phyloP scores from a whole-genome alignment of 208 protist genomes.

The Trypanosoma congolense region DNA sequence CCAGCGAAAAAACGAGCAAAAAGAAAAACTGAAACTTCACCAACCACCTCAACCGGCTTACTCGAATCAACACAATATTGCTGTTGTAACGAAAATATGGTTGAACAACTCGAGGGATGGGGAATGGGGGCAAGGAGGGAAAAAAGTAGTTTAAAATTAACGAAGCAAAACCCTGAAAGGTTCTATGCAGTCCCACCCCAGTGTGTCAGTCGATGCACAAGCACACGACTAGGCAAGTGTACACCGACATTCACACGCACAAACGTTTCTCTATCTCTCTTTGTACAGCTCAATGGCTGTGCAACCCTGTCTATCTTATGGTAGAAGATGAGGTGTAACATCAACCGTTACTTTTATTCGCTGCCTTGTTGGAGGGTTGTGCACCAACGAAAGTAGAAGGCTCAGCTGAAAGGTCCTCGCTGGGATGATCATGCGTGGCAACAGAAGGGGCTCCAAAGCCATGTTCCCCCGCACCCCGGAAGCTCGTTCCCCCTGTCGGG shows the following conservation, averaged over 20 bases:
- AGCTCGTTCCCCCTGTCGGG: background rate
- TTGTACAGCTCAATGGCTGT: too few relatives aligned
- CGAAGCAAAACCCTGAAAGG: background rate
- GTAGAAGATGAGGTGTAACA: too few relatives aligned
- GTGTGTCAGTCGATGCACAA: too few relatives aligned
- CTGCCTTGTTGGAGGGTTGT: background rate
- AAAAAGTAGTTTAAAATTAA: background rate
- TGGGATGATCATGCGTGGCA: background rate
- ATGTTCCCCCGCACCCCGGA: too few relatives aligned
- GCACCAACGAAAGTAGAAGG: constrained; percentile 34
- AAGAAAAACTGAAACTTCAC: constrained; percentile 19
- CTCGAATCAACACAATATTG: too few relatives aligned
- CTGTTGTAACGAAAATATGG: background rate
- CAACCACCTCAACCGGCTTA: background rate
- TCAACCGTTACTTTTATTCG: background rate
- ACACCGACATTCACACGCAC: too few relatives aligned
- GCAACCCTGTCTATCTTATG: too few relatives aligned
- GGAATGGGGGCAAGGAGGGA: background rate
- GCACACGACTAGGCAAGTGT: too few relatives aligned
- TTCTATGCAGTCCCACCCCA: too few relatives aligned
- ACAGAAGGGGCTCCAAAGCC: background rate
- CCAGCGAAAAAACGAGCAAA: constrained; percentile 17
- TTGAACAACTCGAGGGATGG: background rate
- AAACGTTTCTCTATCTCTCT: too few relatives aligned
- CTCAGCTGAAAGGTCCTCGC: constrained; percentile 38